Conservation (phyloP, 106 monocot species). For the Acorus calamus region DNA sequence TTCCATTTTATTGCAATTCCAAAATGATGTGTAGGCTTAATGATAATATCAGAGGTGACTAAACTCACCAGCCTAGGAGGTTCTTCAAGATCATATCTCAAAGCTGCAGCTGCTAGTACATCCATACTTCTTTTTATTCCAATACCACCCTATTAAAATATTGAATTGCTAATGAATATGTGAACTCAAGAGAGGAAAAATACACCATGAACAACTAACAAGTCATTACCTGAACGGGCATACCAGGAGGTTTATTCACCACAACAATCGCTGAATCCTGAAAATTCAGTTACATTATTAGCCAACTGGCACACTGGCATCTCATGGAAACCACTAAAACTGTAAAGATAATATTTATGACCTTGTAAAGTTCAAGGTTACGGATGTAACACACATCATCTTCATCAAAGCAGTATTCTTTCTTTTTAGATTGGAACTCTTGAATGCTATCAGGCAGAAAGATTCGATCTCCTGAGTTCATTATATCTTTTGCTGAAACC, state of each 20-base stretch:
- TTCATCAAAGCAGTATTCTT: slow-evolving; percentile 14
- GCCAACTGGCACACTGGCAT: not conserved
- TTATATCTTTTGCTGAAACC: slow-evolving; percentile 69
- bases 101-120: slow-evolving; percentile 36
- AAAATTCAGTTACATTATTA: slow-evolving; percentile 2
- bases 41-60: not conserved
- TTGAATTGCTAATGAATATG: slow-evolving; percentile 5
- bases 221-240: slow-evolving; percentile 68
- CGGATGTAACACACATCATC: slow-evolving; percentile 51
- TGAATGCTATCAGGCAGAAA: slow-evolving; percentile 47
- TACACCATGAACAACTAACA: not conserved
- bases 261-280: slow-evolving; percentile 75
- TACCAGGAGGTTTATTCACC: slow-evolving; percentile 76
- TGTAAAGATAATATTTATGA: slow-evolving; percentile 5
- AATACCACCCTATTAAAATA: slow-evolving; percentile 59
- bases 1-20: no score
- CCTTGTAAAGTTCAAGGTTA: slow-evolving; percentile 76
- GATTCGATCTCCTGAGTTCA: slow-evolving; percentile 66
- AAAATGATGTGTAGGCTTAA: no score
- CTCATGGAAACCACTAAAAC: not conserved
- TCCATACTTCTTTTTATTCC: slow-evolving; percentile 74
- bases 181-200: not conserved
- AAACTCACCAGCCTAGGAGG: slow-evolving; percentile 73
- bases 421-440: slow-evolving; percentile 16
- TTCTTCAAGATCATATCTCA: slow-evolving; percentile 59